These are phyloP conservation scores for Epichloe glyceriae DNA, from an alignment of 2,329 filamentous ascomycete species.

Conservation along the genomic window DNA sequence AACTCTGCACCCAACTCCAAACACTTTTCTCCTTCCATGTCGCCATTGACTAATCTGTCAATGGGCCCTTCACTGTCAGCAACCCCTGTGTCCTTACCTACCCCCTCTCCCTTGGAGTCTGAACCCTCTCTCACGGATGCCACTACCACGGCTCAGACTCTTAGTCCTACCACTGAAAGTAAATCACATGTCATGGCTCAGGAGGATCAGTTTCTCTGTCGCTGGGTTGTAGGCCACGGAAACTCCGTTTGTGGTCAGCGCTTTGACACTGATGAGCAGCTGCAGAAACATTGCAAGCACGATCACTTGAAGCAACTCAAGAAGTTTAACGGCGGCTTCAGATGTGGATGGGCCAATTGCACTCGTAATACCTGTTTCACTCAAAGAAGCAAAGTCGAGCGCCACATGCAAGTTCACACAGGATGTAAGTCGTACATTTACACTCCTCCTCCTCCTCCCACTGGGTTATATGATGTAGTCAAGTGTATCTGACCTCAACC, in stretches of 20 bases:
- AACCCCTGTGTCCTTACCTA: constrained; percentile 7
- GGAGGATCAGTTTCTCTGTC: constrained; percentile 19
- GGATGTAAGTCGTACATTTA: constrained; percentile 35
- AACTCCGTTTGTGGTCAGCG: constrained; percentile 17
- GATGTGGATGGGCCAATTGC: constrained; percentile 46
- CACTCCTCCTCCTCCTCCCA: too few relatives aligned
- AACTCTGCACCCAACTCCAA: constrained; percentile 1
- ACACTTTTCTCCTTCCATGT: constrained; percentile 12
- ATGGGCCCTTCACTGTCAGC: constrained; percentile 12
- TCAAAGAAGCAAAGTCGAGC: constrained; percentile 49
- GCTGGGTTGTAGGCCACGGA: constrained; percentile 17
- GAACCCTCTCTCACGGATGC: constrained; percentile 8
- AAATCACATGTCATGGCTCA: constrained; percentile 9
- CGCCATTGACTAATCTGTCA: constrained; percentile 13
- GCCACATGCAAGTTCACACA: constrained; percentile 53
- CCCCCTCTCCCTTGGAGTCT: constrained; percentile 13
- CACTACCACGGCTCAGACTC: neutral
- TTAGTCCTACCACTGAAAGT: neutral
- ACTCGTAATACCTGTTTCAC: constrained; percentile 39
- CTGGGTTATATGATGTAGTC: neutral
- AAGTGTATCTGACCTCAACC: neutral
- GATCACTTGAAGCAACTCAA: constrained; percentile 34
- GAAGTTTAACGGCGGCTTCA: constrained; percentile 32
- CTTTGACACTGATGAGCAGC: constrained; percentile 31
- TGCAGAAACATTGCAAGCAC: constrained; percentile 42